Evolutionary conservation across 495 filamentous ascomycete species (phyloP).

Genomic region (Bryoglossum gracile): DNA sequence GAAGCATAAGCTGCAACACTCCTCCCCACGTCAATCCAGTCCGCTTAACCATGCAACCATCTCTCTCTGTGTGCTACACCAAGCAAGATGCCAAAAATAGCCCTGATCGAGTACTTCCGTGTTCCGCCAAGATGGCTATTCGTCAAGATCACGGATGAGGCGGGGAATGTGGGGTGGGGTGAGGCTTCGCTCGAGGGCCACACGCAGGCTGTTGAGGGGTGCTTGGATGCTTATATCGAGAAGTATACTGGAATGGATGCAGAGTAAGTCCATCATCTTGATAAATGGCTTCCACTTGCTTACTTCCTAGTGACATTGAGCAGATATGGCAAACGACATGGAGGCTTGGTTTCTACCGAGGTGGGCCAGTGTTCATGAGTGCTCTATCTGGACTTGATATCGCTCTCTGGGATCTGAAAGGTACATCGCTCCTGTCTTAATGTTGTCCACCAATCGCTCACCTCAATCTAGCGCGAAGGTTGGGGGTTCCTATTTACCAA

Average conservation of each 20-base stretch:
- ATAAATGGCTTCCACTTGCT: neutral
- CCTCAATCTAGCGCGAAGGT: conserved; percentile 33
- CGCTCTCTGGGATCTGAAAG: conserved; percentile 76
- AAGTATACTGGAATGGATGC: conserved; percentile 64
- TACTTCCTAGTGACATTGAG: conserved; percentile 59
- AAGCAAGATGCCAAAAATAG: conserved; percentile 60
- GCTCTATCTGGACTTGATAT: conserved; percentile 76
- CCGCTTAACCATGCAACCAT: no score
- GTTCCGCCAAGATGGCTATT: conserved; percentile 73
- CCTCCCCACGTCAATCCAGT: no score
- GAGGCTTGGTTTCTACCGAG: conserved; percentile 68
- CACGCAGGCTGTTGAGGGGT: conserved; percentile 67
- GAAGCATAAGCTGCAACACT: no score
- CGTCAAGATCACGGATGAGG: conserved; percentile 64
- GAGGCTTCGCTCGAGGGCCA: conserved; percentile 74
- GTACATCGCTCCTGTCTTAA: neutral
- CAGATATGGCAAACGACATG: conserved; percentile 71
- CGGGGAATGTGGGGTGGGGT: conserved; percentile 64
- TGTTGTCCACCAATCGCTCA: neutral
- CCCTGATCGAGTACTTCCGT: conserved; percentile 65
- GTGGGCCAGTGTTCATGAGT: conserved; percentile 80
- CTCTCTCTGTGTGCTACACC: no score
- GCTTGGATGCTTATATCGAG: conserved; percentile 57
- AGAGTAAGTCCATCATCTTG: conserved; percentile 43
- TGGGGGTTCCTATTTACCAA: conserved; percentile 66